Base-by-base conservation (phyloP, 768 basidiomycete genomes). In the Suillus paluster region DNA sequence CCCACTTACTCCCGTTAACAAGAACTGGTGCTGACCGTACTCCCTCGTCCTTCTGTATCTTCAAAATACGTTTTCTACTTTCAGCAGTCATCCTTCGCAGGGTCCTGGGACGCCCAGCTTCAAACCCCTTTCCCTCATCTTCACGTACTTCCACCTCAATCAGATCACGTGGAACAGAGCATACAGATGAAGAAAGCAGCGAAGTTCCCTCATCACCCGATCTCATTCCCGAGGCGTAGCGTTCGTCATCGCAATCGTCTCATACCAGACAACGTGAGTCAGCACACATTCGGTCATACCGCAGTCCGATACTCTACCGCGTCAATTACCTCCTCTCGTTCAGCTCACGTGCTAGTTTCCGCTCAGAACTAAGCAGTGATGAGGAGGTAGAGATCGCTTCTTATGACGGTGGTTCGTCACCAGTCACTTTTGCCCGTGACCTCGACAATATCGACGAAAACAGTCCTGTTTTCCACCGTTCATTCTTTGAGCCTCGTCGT, bases 271-370 rank as follows among this genome's bases (percentile, higher is more conserved):
- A 75, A 78, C 9, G 78, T 79, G 33, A 86, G 83, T 15, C 79
- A 76, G 61, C 77, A 82, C 65, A 84, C 83, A 1, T 84, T 84
- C 60, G 86, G 81, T 59, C 75, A 70, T 56, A 81, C 80, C 12
- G 80, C 79, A 48, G 66, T 65, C 48, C 23, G 45, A 14, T 25
- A 3, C n/a, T 61, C 61, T 17, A 75, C 76, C 19, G 82, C 82
- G 7, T 80, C 73, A 41, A 72, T 79, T 27, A 82, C 82, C 8
- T 79, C 79, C 30, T 77, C 74, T 44, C 74, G 74, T 68, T 66
- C 74, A 64, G 73, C 68, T 70, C 67, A 65, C 74, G 68, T 64
- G 62, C 72, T 62, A 67, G 73, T 66, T 67, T 80, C 73, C 61
- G 66, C 68, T 63, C 73, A 36, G 46, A 73, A 59, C 64, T 75